phyloP scores from a whole-genome alignment of 176 grass and related monocot genomes.

The Musa troglodytarum region DNA sequence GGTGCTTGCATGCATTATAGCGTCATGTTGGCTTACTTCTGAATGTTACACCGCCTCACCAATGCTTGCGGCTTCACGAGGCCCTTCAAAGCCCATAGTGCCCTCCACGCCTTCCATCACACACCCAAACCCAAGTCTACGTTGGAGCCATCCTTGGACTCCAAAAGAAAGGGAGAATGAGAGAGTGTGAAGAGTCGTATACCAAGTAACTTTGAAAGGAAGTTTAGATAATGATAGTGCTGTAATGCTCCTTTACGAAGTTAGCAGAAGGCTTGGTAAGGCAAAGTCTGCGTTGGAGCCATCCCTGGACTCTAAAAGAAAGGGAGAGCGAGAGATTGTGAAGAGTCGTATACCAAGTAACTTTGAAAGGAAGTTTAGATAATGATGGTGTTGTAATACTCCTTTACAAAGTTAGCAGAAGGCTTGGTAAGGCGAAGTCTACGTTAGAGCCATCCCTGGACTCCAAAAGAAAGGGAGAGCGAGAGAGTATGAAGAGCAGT shows the following conservation, averaged over 20 bases:
- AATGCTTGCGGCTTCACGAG: conserved; percentile 92
- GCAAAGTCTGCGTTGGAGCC: too few species aligned
- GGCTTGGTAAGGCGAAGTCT: conserved; percentile 25
- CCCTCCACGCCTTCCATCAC: conserved; percentile 44
- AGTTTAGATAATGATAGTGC: too few species aligned
- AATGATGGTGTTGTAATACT: conserved; percentile 51
- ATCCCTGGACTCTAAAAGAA: too few species aligned
- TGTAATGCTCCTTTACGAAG: too few species aligned
- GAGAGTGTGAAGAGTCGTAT: too few species aligned
- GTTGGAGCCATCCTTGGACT: neutral
- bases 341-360: conserved; percentile 35
- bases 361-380: conserved; percentile 83
- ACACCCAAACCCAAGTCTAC: neutral
- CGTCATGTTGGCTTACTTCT: conserved; percentile 90
- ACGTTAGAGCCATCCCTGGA: neutral
- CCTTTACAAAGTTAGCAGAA: conserved; percentile 23
- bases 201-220: too few species aligned
- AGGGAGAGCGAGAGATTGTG: neutral
- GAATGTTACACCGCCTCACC: conserved; percentile 81
- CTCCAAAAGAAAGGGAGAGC: neutral
- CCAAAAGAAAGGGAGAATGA: neutral
- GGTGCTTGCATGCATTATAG: conserved; percentile 89
- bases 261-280: too few species aligned
- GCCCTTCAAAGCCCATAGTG: conserved; percentile 65
- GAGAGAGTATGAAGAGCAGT: neutral